These are phyloP conservation scores for Trichoderma afroharzianum DNA, from an alignment of 2,329 filamentous ascomycete genomes.

Conservation along the genomic window DNA sequence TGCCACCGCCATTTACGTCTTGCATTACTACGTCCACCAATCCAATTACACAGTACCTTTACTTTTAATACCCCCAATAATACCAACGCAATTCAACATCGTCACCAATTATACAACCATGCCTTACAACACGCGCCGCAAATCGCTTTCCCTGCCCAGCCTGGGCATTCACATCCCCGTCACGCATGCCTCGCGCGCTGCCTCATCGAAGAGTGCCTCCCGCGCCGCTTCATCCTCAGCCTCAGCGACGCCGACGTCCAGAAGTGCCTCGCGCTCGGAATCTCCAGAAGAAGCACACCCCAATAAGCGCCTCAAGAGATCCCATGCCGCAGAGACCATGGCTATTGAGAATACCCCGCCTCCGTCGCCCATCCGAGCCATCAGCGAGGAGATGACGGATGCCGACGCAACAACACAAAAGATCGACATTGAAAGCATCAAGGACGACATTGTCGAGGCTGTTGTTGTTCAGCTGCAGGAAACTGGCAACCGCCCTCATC, in stretches of 20 bases:
- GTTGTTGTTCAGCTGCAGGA: slow-evolving; percentile 85
- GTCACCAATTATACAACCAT: slow-evolving; percentile 44
- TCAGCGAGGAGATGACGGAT: slow-evolving; percentile 29
- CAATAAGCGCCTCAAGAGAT: slow-evolving; percentile 72
- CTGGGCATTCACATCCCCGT: slow-evolving; percentile 86
- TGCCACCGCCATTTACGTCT: slow-evolving; percentile 11
- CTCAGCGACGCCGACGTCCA: slow-evolving; percentile 31
- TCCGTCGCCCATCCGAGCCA: slow-evolving; percentile 35
- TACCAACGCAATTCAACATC: neutral
- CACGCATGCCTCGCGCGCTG: slow-evolving; percentile 56
- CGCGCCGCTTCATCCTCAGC: slow-evolving; percentile 29
- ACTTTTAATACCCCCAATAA: neutral
- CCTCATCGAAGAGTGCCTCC: slow-evolving; percentile 41
- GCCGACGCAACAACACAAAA: slow-evolving; percentile 24
- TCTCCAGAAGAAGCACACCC: slow-evolving; percentile 39
- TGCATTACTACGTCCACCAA: neutral
- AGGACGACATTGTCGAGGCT: slow-evolving; percentile 91
- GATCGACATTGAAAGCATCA: slow-evolving; percentile 72
- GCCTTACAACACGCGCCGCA: slow-evolving; percentile 95
- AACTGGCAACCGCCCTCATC: slow-evolving; percentile 85
- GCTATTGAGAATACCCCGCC: slow-evolving; percentile 71
- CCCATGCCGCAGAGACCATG: slow-evolving; percentile 71
- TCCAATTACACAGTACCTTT: slow-evolving; percentile 8
- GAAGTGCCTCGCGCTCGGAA: slow-evolving; percentile 30
- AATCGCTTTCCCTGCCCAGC: slow-evolving; percentile 88